Evolutionary conservation across 441 rosid species (phyloP).

Genomic region (Geranium incanum): DNA sequence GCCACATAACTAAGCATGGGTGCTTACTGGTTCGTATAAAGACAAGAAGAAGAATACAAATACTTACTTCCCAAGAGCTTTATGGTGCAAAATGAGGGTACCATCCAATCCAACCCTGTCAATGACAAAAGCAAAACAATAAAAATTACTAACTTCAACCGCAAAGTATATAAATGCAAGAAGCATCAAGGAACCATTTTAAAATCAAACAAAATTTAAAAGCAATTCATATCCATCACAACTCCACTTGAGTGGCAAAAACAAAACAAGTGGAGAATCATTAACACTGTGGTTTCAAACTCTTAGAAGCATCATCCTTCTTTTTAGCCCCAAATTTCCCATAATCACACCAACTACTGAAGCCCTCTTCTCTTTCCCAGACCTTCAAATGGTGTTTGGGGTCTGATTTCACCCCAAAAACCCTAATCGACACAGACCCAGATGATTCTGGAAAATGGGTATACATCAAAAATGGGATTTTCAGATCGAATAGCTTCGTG

Average conservation of each 20-base stretch:
- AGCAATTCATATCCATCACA: not conserved
- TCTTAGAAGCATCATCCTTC: constrained; percentile 20
- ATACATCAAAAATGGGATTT: not conserved
- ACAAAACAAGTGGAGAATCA: constrained; percentile 68
- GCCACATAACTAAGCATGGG: too few relatives aligned
- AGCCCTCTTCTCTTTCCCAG: constrained; percentile 35
- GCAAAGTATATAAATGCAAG: not conserved
- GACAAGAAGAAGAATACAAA: not conserved
- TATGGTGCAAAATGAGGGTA: constrained; percentile 68
- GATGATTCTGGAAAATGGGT: not conserved
- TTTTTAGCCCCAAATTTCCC: constrained; percentile 14
- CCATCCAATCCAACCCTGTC: constrained; percentile 65
- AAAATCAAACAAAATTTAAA: too few relatives aligned
- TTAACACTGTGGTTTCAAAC: constrained; percentile 33
- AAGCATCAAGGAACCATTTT: too few relatives aligned
- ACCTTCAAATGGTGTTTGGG: constrained; percentile 19
- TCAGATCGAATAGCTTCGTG: constrained; percentile 17
- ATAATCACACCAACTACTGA: constrained; percentile 20
- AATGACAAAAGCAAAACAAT: not conserved
- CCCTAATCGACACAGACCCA: constrained; percentile 25
- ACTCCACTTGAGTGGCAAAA: constrained; percentile 32
- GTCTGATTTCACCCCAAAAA: constrained; percentile 19
- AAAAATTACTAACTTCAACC: not conserved
- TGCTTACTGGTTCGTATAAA: not conserved
- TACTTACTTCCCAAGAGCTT: constrained; percentile 84